Evolutionary conservation across 768 basidiomycete genomes (phyloP).

Genomic region (Russula dissimulans): DNA sequence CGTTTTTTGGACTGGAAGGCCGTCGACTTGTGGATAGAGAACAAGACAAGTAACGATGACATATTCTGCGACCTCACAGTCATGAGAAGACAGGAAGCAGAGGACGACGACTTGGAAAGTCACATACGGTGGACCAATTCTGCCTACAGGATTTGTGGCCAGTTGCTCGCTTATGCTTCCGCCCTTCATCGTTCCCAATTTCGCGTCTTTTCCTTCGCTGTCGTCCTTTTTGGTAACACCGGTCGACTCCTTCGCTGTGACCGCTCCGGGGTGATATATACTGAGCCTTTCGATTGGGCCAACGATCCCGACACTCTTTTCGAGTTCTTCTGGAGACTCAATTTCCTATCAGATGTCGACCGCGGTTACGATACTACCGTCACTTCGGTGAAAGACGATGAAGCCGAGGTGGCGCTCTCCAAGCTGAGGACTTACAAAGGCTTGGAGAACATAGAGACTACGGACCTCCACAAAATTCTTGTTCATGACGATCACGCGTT

Average conservation of each 20-base stretch:
- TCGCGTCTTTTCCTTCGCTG: background rate
- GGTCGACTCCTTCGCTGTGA: constrained; percentile 11
- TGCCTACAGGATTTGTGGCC: background rate
- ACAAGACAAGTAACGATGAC: background rate
- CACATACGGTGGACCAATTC: background rate
- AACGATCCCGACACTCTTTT: background rate
- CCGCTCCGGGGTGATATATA: background rate
- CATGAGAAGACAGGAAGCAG: background rate
- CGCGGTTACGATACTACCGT: constrained; percentile 2
- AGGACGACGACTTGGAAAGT: background rate
- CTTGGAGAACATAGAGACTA: background rate
- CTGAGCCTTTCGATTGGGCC: background rate
- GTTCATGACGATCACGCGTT: background rate
- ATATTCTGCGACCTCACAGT: background rate
- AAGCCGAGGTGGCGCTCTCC: background rate
- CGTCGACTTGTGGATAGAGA: background rate
- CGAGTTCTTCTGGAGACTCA: constrained; percentile 9
- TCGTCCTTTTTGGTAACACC: background rate
- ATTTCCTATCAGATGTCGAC: background rate
- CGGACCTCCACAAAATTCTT: background rate
- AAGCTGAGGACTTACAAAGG: background rate
- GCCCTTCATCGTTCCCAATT: background rate
- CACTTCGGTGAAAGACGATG: background rate
- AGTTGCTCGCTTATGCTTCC: background rate
- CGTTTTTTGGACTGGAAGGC: background rate